Evolutionary conservation across 306 rosid genomes (phyloP).

Genomic region (Nissolia schottii): DNA sequence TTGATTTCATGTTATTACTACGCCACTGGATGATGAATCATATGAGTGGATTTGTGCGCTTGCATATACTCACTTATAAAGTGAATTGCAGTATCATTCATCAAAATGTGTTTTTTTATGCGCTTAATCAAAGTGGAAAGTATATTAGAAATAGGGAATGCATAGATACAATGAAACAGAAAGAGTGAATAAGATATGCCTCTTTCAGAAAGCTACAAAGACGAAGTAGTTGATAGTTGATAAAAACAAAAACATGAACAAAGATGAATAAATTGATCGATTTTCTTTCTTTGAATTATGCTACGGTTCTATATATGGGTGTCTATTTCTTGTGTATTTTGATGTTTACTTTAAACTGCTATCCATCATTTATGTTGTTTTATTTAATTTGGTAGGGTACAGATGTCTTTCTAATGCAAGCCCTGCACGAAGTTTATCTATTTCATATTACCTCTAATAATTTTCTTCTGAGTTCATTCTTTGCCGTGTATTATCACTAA

Average conservation of each 20-base stretch:
- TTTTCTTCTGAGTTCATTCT: conserved; percentile 11
- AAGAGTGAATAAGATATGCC: not conserved
- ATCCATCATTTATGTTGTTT: not conserved
- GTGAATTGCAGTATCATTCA: not conserved
- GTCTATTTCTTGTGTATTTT: not conserved
- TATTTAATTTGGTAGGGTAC: conserved; percentile 13
- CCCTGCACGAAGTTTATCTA: not conserved
- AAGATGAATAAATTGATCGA: not conserved
- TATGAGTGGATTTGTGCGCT: not conserved
- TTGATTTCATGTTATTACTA: not conserved
- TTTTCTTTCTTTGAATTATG: not conserved
- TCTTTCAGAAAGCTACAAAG: not conserved
- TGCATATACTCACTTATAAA: not conserved
- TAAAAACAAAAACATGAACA: not conserved
- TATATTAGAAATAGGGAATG: not conserved
- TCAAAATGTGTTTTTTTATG: too few species aligned
- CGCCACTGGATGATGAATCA: not conserved
- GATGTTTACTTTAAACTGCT: not conserved
- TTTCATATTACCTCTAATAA: conserved; percentile 11
- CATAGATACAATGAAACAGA: not conserved
- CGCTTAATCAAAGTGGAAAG: not conserved
- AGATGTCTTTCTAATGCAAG: not conserved
- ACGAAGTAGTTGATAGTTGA: not conserved
- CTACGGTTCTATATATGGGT: not conserved
- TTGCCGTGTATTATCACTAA: not conserved